Evolutionary conservation across 192 early-diverging fungal genomes (phyloP).

Genomic region (Backusella luteola): DNA sequence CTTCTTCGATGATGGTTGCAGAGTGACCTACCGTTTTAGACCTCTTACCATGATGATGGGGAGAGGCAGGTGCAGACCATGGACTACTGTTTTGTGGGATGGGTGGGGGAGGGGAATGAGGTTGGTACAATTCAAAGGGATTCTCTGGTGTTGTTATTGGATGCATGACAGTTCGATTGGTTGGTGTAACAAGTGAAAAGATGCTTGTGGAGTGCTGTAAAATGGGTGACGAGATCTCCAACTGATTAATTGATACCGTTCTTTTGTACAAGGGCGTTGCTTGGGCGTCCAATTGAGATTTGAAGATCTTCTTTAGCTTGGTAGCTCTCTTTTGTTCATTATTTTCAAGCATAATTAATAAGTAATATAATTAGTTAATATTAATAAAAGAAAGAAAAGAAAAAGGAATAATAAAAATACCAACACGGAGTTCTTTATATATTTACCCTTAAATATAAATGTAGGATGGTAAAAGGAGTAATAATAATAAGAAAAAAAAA

Average conservation of each 20-base stretch:
- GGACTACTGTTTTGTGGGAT: neutral
- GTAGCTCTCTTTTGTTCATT: slow-evolving; percentile 1
- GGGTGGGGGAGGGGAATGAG: neutral
- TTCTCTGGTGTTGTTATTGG: neutral
- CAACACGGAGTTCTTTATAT: neutral
- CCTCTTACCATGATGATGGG: neutral
- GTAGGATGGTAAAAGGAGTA: neutral
- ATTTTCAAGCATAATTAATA: slow-evolving; percentile 4
- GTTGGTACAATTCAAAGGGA: neutral
- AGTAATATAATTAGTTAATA: neutral
- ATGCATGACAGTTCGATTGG: slow-evolving; percentile 1
- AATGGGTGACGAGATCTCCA: slow-evolving; percentile 12
- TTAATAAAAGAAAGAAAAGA: neutral
- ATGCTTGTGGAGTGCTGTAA: slow-evolving; percentile 17
- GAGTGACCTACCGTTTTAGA: neutral
- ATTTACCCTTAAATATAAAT: neutral
- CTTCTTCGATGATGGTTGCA: neutral
- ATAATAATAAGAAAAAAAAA: neutral
- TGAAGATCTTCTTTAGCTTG: slow-evolving; percentile 17
- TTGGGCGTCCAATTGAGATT: neutral
- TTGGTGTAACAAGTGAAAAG: slow-evolving; percentile 19
- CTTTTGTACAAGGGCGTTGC: neutral
- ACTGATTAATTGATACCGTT: neutral
- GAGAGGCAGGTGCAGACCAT: neutral
- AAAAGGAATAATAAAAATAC: neutral